Percentiles rank a stretch among this genome's conserved stretches.
Conservation (phyloP, 768 basidiomycete species). For the Tephrocybe sp. region DNA sequence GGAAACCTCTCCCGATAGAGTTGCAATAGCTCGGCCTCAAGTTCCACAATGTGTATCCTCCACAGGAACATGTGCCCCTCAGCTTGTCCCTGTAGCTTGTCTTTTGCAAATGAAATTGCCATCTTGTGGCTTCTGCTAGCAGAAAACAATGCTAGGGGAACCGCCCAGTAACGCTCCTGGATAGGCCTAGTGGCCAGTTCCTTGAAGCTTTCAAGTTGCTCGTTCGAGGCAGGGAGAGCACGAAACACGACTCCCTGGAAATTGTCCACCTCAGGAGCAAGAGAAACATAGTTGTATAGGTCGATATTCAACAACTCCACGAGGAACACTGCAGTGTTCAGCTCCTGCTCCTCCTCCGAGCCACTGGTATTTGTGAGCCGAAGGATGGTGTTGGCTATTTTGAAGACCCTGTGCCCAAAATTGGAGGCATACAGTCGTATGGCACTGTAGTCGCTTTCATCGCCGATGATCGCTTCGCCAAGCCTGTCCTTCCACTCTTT, state of each 20-base stretch:
- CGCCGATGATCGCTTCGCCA: not conserved
- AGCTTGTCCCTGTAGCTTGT: conserved; percentile 5
- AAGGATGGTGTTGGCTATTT: conserved; percentile 18
- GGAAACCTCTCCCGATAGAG: conserved; percentile 18
- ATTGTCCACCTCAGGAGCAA: conserved; percentile 4
- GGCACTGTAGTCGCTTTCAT: conserved; percentile 9
- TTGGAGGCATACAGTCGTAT: conserved; percentile 20
- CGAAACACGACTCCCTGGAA: conserved; percentile 19
- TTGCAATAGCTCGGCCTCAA: conserved; percentile 11
- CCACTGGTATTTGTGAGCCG: conserved; percentile 11
- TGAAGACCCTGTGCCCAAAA: conserved; percentile 20
- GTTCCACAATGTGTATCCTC: conserved; percentile 18
- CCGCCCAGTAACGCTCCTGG: conserved; percentile 21
- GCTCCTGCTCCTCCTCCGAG: conserved; percentile 8
- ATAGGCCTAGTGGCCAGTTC: conserved; percentile 18
- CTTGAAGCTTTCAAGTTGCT: conserved; percentile 15
- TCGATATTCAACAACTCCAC: conserved; percentile 24
- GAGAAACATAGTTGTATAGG: conserved; percentile 21
- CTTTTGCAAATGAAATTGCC: conserved; percentile 16
- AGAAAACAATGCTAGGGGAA: conserved; percentile 22
- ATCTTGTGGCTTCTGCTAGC: conserved; percentile 14
- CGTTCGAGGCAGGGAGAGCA: conserved; percentile 15
- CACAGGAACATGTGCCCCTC: conserved; percentile 14
- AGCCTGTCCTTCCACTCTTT: conserved; percentile 19
- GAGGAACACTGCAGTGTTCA: conserved; percentile 20